Conservation (phyloP, 768 basidiomycete species). For the Leccinum subgranulosum region DNA sequence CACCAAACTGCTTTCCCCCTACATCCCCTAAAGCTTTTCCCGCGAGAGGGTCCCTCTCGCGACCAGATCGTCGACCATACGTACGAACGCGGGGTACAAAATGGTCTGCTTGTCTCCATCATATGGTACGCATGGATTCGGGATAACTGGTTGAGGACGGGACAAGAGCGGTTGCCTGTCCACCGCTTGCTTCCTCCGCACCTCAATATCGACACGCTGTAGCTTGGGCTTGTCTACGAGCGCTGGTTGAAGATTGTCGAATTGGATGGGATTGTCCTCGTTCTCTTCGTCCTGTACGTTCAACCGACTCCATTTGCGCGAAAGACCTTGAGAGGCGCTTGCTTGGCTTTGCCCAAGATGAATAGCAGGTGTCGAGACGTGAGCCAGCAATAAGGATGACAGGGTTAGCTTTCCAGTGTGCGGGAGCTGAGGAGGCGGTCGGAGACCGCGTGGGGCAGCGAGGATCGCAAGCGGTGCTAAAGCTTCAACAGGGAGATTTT, state of each 20-base stretch:
- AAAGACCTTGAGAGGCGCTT: conserved; percentile 11
- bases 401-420: not conserved
- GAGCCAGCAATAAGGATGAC: not conserved
- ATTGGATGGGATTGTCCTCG: conserved; percentile 10
- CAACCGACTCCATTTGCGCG: conserved; percentile 34
- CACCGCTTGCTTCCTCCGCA: conserved; percentile 8
- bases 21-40: not conserved
- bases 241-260: conserved; percentile 20
- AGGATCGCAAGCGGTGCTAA: conserved; percentile 21
- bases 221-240: not conserved
- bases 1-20: not conserved
- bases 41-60: conserved; percentile 15
- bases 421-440: conserved; percentile 16
- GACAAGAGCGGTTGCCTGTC: conserved; percentile 15
- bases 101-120: conserved; percentile 15
- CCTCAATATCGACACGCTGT: conserved; percentile 5
- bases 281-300: conserved; percentile 21
- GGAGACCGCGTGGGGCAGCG: conserved; percentile 17
- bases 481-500: conserved; percentile 7
- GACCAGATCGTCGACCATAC: conserved; percentile 22
- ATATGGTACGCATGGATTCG: conserved; percentile 13
- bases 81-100: conserved; percentile 20
- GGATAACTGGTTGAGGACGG: conserved; percentile 20
- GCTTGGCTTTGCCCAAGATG: conserved; percentile 8
- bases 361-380: conserved; percentile 12